Evolutionary conservation across 805 yeast species (phyloP).

Genomic region (Ascoidea tarda): DNA sequence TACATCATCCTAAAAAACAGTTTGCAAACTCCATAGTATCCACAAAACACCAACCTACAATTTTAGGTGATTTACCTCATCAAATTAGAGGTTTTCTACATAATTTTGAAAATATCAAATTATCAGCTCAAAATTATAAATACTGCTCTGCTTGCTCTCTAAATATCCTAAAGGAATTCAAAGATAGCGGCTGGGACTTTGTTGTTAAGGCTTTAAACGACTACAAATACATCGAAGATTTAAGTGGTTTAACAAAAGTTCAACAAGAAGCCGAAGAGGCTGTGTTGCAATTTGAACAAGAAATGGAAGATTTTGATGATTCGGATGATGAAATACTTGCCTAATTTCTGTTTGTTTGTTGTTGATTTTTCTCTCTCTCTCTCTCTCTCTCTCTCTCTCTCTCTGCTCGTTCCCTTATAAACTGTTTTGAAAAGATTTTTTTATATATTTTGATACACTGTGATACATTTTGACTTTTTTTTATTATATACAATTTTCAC

Average conservation of each 20-base stretch:
- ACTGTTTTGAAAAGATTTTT: no score
- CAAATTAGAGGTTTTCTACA: constrained; percentile 82
- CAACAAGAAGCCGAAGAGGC: constrained; percentile 57
- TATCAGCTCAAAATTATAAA: constrained; percentile 58
- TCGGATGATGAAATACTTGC: not conserved
- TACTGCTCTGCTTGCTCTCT: constrained; percentile 82
- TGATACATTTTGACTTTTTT: no score
- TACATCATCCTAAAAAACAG: constrained; percentile 50
- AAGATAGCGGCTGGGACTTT: constrained; percentile 63
- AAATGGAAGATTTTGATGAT: not conserved
- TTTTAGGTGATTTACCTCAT: constrained; percentile 70
- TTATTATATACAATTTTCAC: no score
- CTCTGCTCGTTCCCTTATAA: no score
- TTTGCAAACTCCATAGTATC: constrained; percentile 21
- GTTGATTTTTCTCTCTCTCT: no score
- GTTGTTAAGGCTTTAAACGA: constrained; percentile 57
- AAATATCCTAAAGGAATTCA: constrained; percentile 37
- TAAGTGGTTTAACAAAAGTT: constrained; percentile 67
- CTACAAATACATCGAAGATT: constrained; percentile 50
- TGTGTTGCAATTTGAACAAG: constrained; percentile 15
- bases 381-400: no score
- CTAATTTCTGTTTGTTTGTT: no score
- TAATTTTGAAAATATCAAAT: constrained; percentile 45
- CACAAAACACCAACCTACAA: constrained; percentile 16
- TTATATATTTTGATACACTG: no score